Base-by-base conservation (phyloP, 139 green algal species). In the Tetradesmus obliquus region DNA sequence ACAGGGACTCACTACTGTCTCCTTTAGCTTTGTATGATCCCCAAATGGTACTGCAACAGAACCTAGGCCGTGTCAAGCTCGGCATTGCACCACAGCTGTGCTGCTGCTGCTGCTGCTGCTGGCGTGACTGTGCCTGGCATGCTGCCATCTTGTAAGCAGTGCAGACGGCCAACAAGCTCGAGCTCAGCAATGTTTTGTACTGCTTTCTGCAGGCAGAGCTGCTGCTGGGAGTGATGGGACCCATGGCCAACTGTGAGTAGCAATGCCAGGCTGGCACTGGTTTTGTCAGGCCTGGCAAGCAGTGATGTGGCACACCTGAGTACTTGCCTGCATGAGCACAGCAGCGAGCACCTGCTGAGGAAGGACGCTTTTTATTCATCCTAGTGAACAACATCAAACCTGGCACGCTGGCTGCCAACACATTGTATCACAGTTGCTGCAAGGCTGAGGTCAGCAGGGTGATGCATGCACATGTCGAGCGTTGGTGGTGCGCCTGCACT, bases 231-330 rank as follows among this genome's bases (percentile, higher is more conserved):
- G 17, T 17, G 53, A 69, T n/a, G 53, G 86, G 86, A 2, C 45
- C 76, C 9, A 12, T 90, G 69, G 86, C 86, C 3, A 55, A 71
- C 19, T 90, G 86, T 90, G 24, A 90, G 86, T 84, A 53, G 76
- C n/a, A 17, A 3, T 53, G 76, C 76, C 66, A 76, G 66, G 66
- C 66, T 24, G 54, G 76, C 76, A 12, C 76, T 17, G 72, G 2
- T 6, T 6, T 53, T 55, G 76, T 53, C n/a, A 53, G 76, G 76
- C n/a, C 1, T 53, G 13, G n/a, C 32, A 45, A 45, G 32, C 32
- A 45, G 32, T 45, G 32, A 45, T 45, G 32, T 45, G 32, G 32
- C 32, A 45, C 32, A 45, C 32, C 32, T 45, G 32, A 45, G 32
- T 1, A 0, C 32, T 45, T 45, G 32, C 32, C 32, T 45, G 32